Conservation (phyloP, 495 filamentous ascomycete species). For the Aspergillus haitiensis region DNA sequence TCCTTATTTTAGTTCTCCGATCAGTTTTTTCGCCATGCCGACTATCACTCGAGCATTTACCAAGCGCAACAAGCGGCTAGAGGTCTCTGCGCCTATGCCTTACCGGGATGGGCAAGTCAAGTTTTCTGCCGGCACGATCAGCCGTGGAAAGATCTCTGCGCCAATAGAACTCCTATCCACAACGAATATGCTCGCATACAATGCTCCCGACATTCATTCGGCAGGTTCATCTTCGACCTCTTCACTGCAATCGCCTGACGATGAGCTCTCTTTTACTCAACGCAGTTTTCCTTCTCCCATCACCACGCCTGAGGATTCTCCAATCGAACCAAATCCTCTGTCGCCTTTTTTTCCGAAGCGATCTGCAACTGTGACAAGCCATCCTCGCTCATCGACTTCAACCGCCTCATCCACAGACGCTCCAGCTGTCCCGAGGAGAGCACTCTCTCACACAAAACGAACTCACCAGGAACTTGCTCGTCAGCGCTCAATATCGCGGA, state of each 20-base stretch:
- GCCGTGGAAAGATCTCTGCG: slow-evolving; percentile 73
- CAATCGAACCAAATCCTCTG: slow-evolving; percentile 70
- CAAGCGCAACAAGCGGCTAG: slow-evolving; percentile 52
- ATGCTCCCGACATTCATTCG: slow-evolving; percentile 75
- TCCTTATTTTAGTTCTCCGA: slow-evolving; percentile 8
- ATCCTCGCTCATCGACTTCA: slow-evolving; percentile 43
- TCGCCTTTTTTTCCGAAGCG: slow-evolving; percentile 73
- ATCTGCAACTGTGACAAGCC: slow-evolving; percentile 43
- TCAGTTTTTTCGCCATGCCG: slow-evolving; percentile 35
- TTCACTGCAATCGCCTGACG: slow-evolving; percentile 56
- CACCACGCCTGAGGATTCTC: slow-evolving; percentile 73
- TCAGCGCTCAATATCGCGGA: slow-evolving; percentile 62
- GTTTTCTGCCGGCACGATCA: slow-evolving; percentile 49
- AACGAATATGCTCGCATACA: slow-evolving; percentile 94
- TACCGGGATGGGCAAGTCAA: slow-evolving; percentile 50
- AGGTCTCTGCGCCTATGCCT: slow-evolving; percentile 50
- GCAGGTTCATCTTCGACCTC: slow-evolving; percentile 56
- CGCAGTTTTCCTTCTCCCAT: slow-evolving; percentile 57
- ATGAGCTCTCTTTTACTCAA: slow-evolving; percentile 60
- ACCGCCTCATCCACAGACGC: slow-evolving; percentile 51
- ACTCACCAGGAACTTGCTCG: slow-evolving; percentile 65
- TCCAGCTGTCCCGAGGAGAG: slow-evolving; percentile 70
- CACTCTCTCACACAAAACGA: slow-evolving; percentile 82
- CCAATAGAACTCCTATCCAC: slow-evolving; percentile 87
- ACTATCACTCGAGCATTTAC: slow-evolving; percentile 69